phyloP scores from a whole-genome alignment of 2,329 filamentous ascomycete genomes.

The Phyllosticta citribraziliensis region DNA sequence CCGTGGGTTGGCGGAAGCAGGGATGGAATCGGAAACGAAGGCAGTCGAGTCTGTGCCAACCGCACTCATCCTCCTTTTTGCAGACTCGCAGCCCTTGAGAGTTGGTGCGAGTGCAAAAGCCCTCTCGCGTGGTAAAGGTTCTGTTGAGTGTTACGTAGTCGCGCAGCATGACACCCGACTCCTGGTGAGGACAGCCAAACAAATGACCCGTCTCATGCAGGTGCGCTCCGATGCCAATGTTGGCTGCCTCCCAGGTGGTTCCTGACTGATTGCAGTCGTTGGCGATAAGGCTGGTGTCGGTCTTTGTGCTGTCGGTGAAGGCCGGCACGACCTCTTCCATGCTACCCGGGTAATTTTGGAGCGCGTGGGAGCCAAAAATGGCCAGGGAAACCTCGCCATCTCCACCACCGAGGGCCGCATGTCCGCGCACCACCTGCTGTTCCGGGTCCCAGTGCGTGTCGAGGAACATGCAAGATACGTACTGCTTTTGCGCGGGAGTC shows the following conservation, averaged over 20 bases:
- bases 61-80: constrained; percentile 69
- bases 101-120: constrained; percentile 79
- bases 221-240: constrained; percentile 87
- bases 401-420: constrained; percentile 73
- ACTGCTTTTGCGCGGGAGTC: constrained; percentile 67
- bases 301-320: constrained; percentile 83
- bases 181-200: constrained; percentile 82
- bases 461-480: constrained; percentile 77
- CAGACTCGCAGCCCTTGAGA: constrained; percentile 67
- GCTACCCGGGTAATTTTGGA: constrained; percentile 82
- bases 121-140: constrained; percentile 70
- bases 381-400: constrained; percentile 68
- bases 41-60: constrained; percentile 82
- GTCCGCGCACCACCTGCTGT: constrained; percentile 61
- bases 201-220: constrained; percentile 84
- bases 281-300: constrained; percentile 67
- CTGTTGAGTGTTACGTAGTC: constrained; percentile 81
- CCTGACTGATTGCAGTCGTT: constrained; percentile 83
- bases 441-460: constrained; percentile 80
- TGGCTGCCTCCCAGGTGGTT: constrained; percentile 91
- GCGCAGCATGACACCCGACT: constrained; percentile 81
- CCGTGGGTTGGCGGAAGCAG: constrained; percentile 75
- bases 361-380: constrained; percentile 83
- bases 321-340: constrained; percentile 85
- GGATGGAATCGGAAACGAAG: constrained; percentile 85